These are phyloP conservation scores for Wallacemonas sp. DNA, from an alignment of 208 protist genomes.

Conservation along the genomic window DNA sequence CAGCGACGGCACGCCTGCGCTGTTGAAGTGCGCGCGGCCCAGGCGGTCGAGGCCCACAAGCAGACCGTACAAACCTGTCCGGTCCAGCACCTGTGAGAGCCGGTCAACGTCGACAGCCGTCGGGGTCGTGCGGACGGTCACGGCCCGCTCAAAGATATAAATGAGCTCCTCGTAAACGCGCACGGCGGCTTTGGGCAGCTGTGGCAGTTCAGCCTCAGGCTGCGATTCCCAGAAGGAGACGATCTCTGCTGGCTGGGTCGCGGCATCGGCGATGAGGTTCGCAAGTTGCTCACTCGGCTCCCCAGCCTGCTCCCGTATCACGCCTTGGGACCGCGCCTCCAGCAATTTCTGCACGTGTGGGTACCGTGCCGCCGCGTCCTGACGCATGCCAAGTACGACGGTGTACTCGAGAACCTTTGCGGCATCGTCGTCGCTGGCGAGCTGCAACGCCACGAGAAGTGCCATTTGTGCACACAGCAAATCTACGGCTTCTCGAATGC, in stretches of 20 bases:
- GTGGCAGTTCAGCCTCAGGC: conserved; percentile 21
- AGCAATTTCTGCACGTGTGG: conserved; percentile 35
- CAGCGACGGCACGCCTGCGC: neutral
- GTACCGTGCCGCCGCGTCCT: conserved; percentile 29
- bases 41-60: conserved; percentile 48
- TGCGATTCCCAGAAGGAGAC: conserved; percentile 19
- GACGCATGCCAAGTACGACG: conserved; percentile 72
- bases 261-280: neutral
- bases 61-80: conserved; percentile 59
- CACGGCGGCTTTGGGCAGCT: conserved; percentile 26
- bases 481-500: conserved; percentile 37
- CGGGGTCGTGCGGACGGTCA: conserved; percentile 33
- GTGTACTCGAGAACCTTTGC: conserved; percentile 61
- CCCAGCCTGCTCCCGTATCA: too few species aligned
- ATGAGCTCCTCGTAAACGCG: conserved; percentile 67
- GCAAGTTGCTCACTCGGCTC: neutral
- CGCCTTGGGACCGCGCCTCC: conserved; percentile 25
- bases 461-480: conserved; percentile 48
- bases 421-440: conserved; percentile 22
- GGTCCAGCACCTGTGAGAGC: conserved; percentile 30
- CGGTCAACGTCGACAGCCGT: conserved; percentile 28
- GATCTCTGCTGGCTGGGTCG: neutral
- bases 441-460: conserved; percentile 42
- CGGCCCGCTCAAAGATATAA: conserved; percentile 61
- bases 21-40: conserved; percentile 34